Conservation (phyloP, 2,329 filamentous ascomycete genomes). For the Trichoderma koningiopsis region DNA sequence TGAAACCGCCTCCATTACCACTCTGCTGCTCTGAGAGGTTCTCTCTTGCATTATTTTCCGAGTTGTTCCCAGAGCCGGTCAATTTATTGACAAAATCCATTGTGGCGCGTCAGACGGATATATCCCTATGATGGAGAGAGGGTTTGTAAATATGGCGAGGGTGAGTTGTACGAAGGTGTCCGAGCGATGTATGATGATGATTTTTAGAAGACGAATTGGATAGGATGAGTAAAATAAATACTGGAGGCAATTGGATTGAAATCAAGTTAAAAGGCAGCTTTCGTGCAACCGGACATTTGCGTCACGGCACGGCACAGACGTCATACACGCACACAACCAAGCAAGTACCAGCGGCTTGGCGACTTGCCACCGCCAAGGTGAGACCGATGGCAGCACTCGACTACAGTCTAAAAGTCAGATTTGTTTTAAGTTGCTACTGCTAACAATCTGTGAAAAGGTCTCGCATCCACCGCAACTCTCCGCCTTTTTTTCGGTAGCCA, state of each 20-base stretch:
- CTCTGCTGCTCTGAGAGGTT: conserved; percentile 52
- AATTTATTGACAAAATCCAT: conserved; percentile 28
- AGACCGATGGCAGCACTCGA: neutral
- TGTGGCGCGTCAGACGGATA: neutral
- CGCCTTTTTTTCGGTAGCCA: neutral
- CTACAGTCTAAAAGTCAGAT: neutral
- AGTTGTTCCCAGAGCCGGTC: neutral
- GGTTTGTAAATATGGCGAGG: neutral
- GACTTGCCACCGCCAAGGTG: neutral
- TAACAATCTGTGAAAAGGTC: neutral
- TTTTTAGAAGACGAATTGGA: neutral
- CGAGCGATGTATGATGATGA: too few species aligned
- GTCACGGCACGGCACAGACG: conserved; percentile 2
- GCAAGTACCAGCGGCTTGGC: neutral
- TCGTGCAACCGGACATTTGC: neutral
- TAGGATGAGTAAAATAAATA: neutral
- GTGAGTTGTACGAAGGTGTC: neutral
- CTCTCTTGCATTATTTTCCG: neutral
- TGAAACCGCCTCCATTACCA: conserved; percentile 52
- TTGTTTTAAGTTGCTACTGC: neutral
- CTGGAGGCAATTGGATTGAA: neutral
- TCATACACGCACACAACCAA: neutral
- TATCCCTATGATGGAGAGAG: neutral
- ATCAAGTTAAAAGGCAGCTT: neutral
- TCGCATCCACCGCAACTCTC: neutral